Percentiles rank a stretch among this genome's conserved stretches.
phyloP scores from a whole-genome alignment of 768 basidiomycete genomes.

The Basidioascus undulatus region DNA sequence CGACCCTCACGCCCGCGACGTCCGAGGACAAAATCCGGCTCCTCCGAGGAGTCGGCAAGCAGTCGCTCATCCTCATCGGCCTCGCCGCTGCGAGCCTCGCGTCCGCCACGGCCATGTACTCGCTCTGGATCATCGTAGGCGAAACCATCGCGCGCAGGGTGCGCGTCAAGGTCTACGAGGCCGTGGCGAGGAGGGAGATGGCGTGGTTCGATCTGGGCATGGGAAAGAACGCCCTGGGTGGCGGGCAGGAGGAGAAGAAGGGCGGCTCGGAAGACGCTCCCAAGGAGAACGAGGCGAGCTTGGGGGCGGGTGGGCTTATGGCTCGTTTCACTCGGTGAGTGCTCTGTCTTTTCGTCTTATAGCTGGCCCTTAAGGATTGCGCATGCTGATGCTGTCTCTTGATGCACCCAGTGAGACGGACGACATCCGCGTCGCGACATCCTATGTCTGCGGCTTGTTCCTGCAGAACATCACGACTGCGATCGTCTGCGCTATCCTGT shows the following conservation, averaged over 20 bases:
- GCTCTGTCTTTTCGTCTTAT: slow-evolving; percentile 1
- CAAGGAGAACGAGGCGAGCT: slow-evolving; percentile 25
- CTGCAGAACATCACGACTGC: slow-evolving; percentile 62
- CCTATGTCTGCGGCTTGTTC: slow-evolving; percentile 49
- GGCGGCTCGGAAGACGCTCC: slow-evolving; percentile 21
- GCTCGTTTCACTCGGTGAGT: slow-evolving; percentile 62
- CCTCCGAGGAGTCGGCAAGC: slow-evolving; percentile 2
- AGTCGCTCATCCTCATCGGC: slow-evolving; percentile 21
- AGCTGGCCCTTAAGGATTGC: slow-evolving; percentile 2
- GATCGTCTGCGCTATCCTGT: slow-evolving; percentile 53
- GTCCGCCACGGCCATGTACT: slow-evolving; percentile 48
- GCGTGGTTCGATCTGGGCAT: slow-evolving; percentile 77
- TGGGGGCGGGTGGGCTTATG: slow-evolving; percentile 74
- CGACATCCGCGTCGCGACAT: slow-evolving; percentile 65
- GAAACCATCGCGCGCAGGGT: slow-evolving; percentile 51
- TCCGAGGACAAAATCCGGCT: slow-evolving; percentile 8
- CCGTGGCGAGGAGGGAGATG: slow-evolving; percentile 46
- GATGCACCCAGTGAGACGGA: slow-evolving; percentile 57
- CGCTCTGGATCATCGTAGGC: slow-evolving; percentile 67
- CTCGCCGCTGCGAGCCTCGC: slow-evolving; percentile 41
- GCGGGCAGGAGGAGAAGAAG: slow-evolving; percentile 15
- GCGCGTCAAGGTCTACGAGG: slow-evolving; percentile 39
- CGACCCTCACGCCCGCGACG: slow-evolving; percentile 15
- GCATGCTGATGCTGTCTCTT: background rate
- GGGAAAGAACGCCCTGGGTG: no score